These are phyloP conservation scores for Anisodus tanguticus DNA, from an alignment of 257 asterid genomes.

Conservation along the genomic window DNA sequence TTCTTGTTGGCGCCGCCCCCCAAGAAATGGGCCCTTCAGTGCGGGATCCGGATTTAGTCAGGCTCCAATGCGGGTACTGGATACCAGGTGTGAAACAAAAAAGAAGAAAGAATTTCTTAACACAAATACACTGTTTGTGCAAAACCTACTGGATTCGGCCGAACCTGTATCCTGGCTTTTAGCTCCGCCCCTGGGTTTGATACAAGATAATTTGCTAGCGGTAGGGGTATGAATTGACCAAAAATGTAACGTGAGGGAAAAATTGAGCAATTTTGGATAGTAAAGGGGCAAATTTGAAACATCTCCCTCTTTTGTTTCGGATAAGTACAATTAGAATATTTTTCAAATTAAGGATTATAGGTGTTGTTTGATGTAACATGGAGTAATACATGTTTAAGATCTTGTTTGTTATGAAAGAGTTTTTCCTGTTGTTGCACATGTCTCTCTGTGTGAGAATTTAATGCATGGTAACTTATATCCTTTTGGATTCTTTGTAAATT, in stretches of 20 bases:
- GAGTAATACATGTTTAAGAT: neutral
- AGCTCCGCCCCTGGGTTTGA: neutral
- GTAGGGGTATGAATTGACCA: neutral
- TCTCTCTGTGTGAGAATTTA: neutral
- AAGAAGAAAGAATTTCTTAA: no score
- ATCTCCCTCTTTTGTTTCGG: neutral
- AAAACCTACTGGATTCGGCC: no score
- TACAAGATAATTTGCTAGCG: neutral
- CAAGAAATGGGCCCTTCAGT: no score
- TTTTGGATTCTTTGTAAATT: neutral
- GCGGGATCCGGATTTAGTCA: no score
- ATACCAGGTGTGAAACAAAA: no score
- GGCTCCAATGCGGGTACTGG: no score
- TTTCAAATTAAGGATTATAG: neutral
- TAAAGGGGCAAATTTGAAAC: neutral
- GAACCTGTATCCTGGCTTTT: no score
- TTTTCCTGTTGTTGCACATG: neutral
- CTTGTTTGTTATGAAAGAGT: neutral
- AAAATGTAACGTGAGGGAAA: neutral
- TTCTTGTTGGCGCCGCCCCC: no score
- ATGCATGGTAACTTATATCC: neutral
- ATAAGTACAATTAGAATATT: neutral
- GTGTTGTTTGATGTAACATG: neutral
- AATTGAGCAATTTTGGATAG: conserved; percentile 9
- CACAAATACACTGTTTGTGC: no score